Evolutionary conservation across 805 yeast genomes (phyloP).

Genomic region (Nakazawaea laoshanensis): DNA sequence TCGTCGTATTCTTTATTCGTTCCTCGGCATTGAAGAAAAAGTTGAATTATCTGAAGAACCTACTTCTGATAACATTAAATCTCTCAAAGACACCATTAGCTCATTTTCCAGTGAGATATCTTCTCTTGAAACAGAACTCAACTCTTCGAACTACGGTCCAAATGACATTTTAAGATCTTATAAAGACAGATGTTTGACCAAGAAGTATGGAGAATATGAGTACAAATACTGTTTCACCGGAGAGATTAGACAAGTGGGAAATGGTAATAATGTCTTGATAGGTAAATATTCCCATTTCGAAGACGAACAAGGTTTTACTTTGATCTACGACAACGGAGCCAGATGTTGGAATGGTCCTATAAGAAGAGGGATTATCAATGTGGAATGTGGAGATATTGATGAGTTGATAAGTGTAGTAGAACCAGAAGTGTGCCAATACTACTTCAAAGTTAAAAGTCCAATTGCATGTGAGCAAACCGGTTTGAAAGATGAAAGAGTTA

Average conservation of each 20-base stretch:
- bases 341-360: slow-evolving; percentile 93
- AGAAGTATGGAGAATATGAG: slow-evolving; percentile 58
- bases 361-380: slow-evolving; percentile 56
- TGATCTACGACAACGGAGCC: slow-evolving; percentile 51
- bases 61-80: background rate
- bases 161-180: slow-evolving; percentile 57
- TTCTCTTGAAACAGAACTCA: slow-evolving; percentile 3
- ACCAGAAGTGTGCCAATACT: slow-evolving; percentile 82
- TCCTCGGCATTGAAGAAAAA: slow-evolving; percentile 3
- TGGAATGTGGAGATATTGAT: slow-evolving; percentile 59
- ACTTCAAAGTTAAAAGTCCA: slow-evolving; percentile 39
- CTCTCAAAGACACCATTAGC: no score
- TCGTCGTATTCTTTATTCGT: background rate
- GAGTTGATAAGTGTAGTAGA: slow-evolving; percentile 65
- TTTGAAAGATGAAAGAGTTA: background rate
- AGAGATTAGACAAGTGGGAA: slow-evolving; percentile 44
- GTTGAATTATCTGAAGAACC: no score
- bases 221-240: slow-evolving; percentile 57
- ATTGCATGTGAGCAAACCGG: slow-evolving; percentile 28
- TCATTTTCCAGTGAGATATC: slow-evolving; percentile 7
- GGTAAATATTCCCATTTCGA: slow-evolving; percentile 30
- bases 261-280: slow-evolving; percentile 37
- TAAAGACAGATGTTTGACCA: slow-evolving; percentile 35
- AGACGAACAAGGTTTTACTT: slow-evolving; percentile 11
- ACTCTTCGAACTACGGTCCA: slow-evolving; percentile 38